Percentiles rank a stretch among this genome's conserved stretches.
phyloP scores from a whole-genome alignment of 2,329 filamentous ascomycete genomes.

The Apiospora koreana region DNA sequence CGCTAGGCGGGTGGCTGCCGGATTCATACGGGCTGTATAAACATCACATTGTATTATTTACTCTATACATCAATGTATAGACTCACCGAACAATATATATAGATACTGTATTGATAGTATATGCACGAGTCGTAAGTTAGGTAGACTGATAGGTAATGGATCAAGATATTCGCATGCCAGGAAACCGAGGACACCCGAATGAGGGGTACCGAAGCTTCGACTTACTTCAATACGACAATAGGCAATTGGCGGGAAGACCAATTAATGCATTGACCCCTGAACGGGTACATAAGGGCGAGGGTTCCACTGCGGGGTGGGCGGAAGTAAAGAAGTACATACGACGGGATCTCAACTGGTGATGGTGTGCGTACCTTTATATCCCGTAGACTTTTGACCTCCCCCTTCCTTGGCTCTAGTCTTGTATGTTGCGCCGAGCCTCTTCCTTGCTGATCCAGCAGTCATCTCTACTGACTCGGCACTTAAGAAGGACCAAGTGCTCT shows the following conservation, averaged over 20 bases:
- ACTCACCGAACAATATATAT: background rate
- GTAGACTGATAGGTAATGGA: too few species aligned
- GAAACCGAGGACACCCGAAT: background rate
- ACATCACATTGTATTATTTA: too few species aligned
- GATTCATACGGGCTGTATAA: too few species aligned
- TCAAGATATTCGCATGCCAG: too few species aligned
- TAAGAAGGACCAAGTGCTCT: background rate
- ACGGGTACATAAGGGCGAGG: background rate
- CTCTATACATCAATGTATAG: too few species aligned
- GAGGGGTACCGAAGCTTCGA: background rate
- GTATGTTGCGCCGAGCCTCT: background rate
- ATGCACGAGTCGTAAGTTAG: background rate
- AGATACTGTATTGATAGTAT: background rate
- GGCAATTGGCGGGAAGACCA: too few species aligned
- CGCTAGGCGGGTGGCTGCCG: too few species aligned
- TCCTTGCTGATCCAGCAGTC: background rate
- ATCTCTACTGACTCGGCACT: background rate
- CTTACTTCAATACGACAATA: too few species aligned
- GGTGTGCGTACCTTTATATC: too few species aligned
- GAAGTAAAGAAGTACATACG: too few species aligned
- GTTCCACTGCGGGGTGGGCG: slow-evolving; percentile 6
- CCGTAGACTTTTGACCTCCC: background rate
- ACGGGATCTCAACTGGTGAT: background rate
- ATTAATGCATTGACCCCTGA: background rate
- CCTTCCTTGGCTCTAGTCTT: too few species aligned